These are phyloP conservation scores for Mycena maculata DNA, from an alignment of 768 basidiomycete species.

Conservation along the genomic window DNA sequence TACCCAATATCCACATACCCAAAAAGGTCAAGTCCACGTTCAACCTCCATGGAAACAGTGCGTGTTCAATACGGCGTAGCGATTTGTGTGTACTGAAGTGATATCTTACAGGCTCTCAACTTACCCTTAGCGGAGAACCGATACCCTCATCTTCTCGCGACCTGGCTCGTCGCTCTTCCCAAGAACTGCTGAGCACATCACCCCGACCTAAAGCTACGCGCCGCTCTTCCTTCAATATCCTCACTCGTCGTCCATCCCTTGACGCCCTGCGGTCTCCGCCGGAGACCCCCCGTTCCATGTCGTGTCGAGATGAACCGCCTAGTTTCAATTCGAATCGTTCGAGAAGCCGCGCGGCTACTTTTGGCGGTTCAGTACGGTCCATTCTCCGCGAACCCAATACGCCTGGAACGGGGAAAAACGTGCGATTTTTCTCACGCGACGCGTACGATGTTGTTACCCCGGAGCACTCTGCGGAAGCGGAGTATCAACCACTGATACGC, in stretches of 20 bases:
- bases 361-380: constrained; percentile 69
- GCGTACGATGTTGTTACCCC: constrained; percentile 71
- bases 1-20: constrained; percentile 49
- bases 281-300: constrained; percentile 28
- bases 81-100: constrained; percentile 47
- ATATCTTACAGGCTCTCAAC: constrained; percentile 36
- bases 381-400: constrained; percentile 79
- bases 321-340: constrained; percentile 41
- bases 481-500: constrained; percentile 43
- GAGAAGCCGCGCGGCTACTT: constrained; percentile 30
- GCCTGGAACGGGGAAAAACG: constrained; percentile 79
- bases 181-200: constrained; percentile 28
- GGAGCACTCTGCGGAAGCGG: constrained; percentile 60
- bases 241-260: constrained; percentile 46
- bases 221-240: constrained; percentile 33
- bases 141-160: constrained; percentile 10
- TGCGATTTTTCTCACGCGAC: constrained; percentile 79
- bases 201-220: constrained; percentile 31
- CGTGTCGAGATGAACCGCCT: constrained; percentile 27
- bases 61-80: constrained; percentile 26
- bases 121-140: constrained; percentile 32
- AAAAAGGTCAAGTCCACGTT: constrained; percentile 66
- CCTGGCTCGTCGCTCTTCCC: constrained; percentile 27
- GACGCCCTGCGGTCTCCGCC: constrained; percentile 46
- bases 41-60: constrained; percentile 52